Base-by-base conservation (phyloP, 2,329 filamentous ascomycete genomes). In the Talaromyces sp. region DNA sequence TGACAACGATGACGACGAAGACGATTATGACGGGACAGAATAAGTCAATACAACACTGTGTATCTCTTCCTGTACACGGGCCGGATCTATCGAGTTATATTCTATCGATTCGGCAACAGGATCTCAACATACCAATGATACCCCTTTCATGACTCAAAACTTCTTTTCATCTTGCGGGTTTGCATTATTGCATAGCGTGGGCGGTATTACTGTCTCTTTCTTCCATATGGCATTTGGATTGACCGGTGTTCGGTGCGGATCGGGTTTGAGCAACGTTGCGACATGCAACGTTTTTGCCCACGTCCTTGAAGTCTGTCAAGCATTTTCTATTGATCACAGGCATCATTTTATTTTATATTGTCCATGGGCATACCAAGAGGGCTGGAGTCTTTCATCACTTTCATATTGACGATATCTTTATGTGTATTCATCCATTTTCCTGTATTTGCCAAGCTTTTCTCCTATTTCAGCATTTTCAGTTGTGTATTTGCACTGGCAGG, bases 161-260 rank as follows among this genome's bases (percentile, higher is more conserved):
- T 65, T 65, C 61, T 63, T 61, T 64, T 39, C 9, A 53, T 51
- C 45, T 59, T 37, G 22, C 45, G 43, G 54, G 43, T 53, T 56
- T 60, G 64, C 64, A 65, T 67, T 40, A 51, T 73, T 74, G 70
- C 72, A 74, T 73, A 74, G 70, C 71, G 70, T 64, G 70, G 69
- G 69, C 67, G 67, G 70, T 68, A 69, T 45, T 50, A 17, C 54
- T n/a, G n/a, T 56, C 43, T 48, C 68, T 62, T 57, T 68, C 64
- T 63, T 60, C 67, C 63, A 65, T 70, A 63, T 36, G 66, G 65
- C 67, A 70, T 72, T 69, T 66, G 66, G 55, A 69, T 60, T 56
- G 25, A 63, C 63, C 63, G 70, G 70, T 68, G 71, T 73, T 70
- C 65, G 66, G 62, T 65, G 62, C 63, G 57, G 43, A 64, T 61